A percentile compares a stretch with the other conserved stretches of the same genome.
Evolutionary conservation across 495 filamentous ascomycete species (phyloP).

Genomic region (Penicillium cosmopolitanum): DNA sequence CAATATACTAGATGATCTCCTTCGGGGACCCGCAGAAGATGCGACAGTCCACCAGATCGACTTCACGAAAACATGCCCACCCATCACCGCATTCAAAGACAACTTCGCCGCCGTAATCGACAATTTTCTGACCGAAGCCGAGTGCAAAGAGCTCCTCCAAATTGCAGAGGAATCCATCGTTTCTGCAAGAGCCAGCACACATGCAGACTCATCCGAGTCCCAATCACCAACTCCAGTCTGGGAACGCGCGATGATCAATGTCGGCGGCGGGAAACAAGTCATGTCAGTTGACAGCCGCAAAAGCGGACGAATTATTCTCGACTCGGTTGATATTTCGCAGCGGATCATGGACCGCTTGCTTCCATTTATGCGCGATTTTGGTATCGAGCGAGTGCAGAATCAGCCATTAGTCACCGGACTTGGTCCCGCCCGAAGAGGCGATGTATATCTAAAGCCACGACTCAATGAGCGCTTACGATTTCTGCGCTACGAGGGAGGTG

Average conservation of each 20-base stretch:
- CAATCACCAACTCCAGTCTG: conserved; percentile 25
- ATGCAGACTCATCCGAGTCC: conserved; percentile 1
- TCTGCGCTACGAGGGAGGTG: conserved; percentile 72
- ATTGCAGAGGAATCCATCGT: conserved; percentile 55
- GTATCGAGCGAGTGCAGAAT: conserved; percentile 41
- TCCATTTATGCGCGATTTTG: conserved; percentile 48
- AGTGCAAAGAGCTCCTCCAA: conserved; percentile 60
- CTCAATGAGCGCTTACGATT: conserved; percentile 83
- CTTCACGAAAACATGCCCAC: conserved; percentile 48
- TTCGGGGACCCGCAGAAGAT: conserved; percentile 23
- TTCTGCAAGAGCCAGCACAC: background rate
- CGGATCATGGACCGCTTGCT: conserved; percentile 63
- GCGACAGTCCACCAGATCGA: conserved; percentile 47
- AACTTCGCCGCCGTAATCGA: conserved; percentile 66
- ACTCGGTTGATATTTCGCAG: conserved; percentile 61
- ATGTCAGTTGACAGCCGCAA: conserved; percentile 62
- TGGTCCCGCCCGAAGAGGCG: conserved; percentile 44
- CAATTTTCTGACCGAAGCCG: conserved; percentile 60
- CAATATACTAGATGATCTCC: conserved; percentile 23
- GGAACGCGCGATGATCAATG: conserved; percentile 60
- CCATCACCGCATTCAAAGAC: conserved; percentile 57
- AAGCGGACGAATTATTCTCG: conserved; percentile 76
- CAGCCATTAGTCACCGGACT: conserved; percentile 49
- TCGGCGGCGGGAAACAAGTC: conserved; percentile 63
- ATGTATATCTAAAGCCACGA: conserved; percentile 47